Conservation (phyloP, 1,284 basidiomycete species). For the Golubevia pallescens region DNA sequence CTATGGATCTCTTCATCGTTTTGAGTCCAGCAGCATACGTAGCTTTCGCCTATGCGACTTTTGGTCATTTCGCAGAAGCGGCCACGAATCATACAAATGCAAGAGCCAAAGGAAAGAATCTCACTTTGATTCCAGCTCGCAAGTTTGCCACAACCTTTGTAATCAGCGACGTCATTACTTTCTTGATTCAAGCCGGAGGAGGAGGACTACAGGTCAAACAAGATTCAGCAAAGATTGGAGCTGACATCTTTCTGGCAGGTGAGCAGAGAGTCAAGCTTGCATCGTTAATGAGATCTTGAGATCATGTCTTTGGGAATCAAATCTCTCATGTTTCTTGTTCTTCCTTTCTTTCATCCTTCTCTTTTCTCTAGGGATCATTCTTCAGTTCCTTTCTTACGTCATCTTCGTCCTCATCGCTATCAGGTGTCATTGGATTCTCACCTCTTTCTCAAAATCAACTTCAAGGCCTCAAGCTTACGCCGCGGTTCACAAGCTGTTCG, state of each 20-base stretch:
- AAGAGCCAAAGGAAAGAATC: background rate
- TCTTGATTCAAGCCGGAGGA: background rate
- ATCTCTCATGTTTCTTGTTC: no score
- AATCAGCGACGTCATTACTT: background rate
- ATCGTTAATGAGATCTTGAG: no score
- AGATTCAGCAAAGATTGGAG: background rate
- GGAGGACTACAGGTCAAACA: background rate
- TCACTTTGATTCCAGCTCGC: background rate
- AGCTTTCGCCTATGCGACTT: background rate
- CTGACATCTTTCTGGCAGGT: background rate
- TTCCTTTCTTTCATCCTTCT: no score
- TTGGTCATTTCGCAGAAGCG: background rate
- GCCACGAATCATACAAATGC: background rate
- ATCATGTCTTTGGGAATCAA: background rate
- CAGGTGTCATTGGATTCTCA: background rate
- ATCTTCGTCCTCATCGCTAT: background rate
- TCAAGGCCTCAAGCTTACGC: background rate
- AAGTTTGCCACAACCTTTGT: background rate
- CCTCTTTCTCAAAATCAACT: background rate
- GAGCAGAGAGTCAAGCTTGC: background rate
- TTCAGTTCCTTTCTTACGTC: background rate
- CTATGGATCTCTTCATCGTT: background rate
- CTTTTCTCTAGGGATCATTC: background rate
- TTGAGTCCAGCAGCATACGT: background rate
- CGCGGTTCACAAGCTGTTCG: background rate